phyloP scores from a whole-genome alignment of 192 early-diverging fungal species.

The Coemansia sp. region DNA sequence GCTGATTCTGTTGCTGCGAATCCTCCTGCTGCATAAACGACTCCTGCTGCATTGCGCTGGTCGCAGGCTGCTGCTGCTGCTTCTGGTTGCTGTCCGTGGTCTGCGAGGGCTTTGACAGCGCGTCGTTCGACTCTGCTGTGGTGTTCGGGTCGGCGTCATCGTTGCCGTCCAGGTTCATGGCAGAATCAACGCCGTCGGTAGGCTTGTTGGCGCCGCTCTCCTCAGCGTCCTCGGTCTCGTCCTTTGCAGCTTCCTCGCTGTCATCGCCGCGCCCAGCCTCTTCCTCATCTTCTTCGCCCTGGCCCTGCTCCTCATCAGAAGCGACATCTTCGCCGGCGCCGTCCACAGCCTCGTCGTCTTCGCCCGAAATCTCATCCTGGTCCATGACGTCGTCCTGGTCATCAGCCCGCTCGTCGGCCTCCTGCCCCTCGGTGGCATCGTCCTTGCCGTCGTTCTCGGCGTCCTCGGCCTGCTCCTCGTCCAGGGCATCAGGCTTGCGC shows the following conservation, averaged over 20 bases:
- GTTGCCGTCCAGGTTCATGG: slow-evolving; percentile 60
- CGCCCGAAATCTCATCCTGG: background rate
- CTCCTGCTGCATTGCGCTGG: slow-evolving; percentile 24
- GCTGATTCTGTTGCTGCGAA: slow-evolving; percentile 6
- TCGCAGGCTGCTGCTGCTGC: slow-evolving; percentile 29
- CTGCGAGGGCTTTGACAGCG: slow-evolving; percentile 33
- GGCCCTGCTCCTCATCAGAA: slow-evolving; percentile 28
- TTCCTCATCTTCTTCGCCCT: slow-evolving; percentile 43
- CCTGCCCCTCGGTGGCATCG: slow-evolving; percentile 16
- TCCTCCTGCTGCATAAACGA: slow-evolving; percentile 15
- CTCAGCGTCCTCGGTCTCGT: slow-evolving; percentile 51
- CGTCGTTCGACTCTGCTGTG: slow-evolving; percentile 35
- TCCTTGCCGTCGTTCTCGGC: slow-evolving; percentile 21
- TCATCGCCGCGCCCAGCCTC: slow-evolving; percentile 54
- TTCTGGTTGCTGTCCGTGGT: slow-evolving; percentile 35
- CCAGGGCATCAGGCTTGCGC: slow-evolving; percentile 41
- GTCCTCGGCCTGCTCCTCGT: slow-evolving; percentile 39
- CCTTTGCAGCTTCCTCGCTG: slow-evolving; percentile 27
- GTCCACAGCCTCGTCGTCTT: slow-evolving; percentile 16
- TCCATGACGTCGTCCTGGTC: slow-evolving; percentile 1
- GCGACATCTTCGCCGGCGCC: slow-evolving; percentile 17
- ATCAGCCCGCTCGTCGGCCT: slow-evolving; percentile 49
- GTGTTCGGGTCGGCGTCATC: slow-evolving; percentile 45
- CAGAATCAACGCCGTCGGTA: slow-evolving; percentile 58
- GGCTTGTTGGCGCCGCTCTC: slow-evolving; percentile 60